A percentile compares a stretch with the other conserved stretches of the same genome.
Evolutionary conservation across 257 asterid species (phyloP).

Genomic region (Solanum chiquidenum): DNA sequence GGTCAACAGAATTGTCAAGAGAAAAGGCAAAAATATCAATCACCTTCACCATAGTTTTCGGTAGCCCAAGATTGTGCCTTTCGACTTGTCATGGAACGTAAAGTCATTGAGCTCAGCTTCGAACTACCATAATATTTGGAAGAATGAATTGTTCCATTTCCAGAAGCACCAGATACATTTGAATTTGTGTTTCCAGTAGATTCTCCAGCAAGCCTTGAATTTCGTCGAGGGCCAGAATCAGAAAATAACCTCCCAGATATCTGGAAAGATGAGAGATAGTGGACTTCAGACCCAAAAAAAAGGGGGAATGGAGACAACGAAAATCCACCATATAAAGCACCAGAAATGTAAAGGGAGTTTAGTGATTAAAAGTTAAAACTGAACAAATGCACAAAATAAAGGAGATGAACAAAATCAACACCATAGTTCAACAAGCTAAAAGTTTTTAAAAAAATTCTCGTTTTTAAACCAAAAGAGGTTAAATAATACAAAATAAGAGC

Average conservation of each 20-base stretch:
- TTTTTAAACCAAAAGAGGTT: neutral
- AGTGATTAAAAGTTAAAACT: neutral
- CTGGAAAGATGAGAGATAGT: slow-evolving; percentile 28
- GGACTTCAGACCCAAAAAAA: slow-evolving; percentile 9
- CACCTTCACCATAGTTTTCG: slow-evolving; percentile 78
- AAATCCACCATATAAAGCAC: neutral
- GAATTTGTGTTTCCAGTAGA: slow-evolving; percentile 37
- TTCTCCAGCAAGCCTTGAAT: slow-evolving; percentile 90
- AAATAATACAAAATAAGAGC: neutral
- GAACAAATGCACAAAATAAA: neutral
- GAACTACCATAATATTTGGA: slow-evolving; percentile 60
- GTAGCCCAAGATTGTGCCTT: slow-evolving; percentile 61
- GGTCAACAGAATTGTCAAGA: neutral
- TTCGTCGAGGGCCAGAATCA: slow-evolving; percentile 90
- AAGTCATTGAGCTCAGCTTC: slow-evolving; percentile 43
- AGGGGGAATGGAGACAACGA: neutral
- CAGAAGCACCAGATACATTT: slow-evolving; percentile 36
- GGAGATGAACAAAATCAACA: neutral
- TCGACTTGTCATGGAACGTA: slow-evolving; percentile 59
- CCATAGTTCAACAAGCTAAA: neutral
- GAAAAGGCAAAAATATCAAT: slow-evolving; percentile 8
- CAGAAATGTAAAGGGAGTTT: neutral
- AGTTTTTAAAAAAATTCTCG: neutral
- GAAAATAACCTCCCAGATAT: slow-evolving; percentile 93
- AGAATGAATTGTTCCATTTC: slow-evolving; percentile 58